These are phyloP conservation scores for Bretschneidera sinensis DNA, from an alignment of 345 rosid species.

Conservation along the genomic window DNA sequence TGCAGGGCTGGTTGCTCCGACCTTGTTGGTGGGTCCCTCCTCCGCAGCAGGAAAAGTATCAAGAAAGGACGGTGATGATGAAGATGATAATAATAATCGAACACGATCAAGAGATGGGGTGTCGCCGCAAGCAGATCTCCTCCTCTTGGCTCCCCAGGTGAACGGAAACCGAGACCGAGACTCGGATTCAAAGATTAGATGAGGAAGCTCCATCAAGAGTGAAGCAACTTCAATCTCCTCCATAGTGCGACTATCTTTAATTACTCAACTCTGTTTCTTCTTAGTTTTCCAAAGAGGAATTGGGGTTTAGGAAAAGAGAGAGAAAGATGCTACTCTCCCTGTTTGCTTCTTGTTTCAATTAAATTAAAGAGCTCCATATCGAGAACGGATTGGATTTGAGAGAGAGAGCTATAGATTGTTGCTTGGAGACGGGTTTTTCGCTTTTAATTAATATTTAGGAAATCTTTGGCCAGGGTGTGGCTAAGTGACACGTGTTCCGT, in stretches of 20 bases:
- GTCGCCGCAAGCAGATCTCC: no score
- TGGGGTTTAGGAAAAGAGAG: no score
- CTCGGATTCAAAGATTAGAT: neutral
- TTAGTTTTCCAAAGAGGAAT: no score
- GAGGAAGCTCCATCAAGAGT: constrained; percentile 24
- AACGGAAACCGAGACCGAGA: no score
- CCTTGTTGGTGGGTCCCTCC: no score
- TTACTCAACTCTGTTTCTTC: constrained; percentile 4
- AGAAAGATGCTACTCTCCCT: neutral
- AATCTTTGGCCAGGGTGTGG: constrained; percentile 15
- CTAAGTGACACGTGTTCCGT: constrained; percentile 29
- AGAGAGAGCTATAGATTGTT: neutral
- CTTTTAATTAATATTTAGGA: constrained; percentile 1
- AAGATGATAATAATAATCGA: no score
- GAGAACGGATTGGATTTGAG: neutral
- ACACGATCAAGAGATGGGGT: no score
- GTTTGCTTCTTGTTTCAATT: neutral
- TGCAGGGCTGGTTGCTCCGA: no score
- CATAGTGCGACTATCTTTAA: neutral
- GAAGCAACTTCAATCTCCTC: constrained; percentile 19
- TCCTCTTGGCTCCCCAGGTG: no score
- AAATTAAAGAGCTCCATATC: neutral
- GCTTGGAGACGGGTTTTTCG: constrained; percentile 8
- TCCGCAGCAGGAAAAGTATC: no score
- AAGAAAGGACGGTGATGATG: no score